Evolutionary conservation across 495 filamentous ascomycete genomes (phyloP).

Genomic region (Hypoxylon crocopeplum): DNA sequence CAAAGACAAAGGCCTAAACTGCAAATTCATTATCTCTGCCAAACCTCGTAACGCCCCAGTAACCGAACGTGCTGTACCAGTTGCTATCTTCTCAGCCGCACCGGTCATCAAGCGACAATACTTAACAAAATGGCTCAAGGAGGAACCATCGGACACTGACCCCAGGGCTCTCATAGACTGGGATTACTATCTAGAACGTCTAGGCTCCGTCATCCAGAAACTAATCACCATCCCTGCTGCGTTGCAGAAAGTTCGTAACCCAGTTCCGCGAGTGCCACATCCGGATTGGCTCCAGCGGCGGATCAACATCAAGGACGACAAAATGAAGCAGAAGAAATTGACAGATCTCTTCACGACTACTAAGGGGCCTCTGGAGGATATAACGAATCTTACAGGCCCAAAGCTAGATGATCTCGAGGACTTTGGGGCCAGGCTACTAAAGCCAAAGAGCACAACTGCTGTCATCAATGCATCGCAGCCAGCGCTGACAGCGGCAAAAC

Average conservation of each 20-base stretch:
- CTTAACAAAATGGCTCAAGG: conserved; percentile 91
- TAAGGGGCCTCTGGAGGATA: conserved; percentile 75
- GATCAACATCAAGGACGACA: conserved; percentile 94
- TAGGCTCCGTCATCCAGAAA: conserved; percentile 97
- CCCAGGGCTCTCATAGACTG: conserved; percentile 89
- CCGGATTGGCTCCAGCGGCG: conserved; percentile 95
- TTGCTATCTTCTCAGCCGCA: conserved; percentile 96
- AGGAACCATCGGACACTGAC: conserved; percentile 93
- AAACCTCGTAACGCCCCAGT: conserved; percentile 88
- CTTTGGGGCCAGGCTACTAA: conserved; percentile 73
- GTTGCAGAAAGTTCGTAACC: conserved; percentile 91
- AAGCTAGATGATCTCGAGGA: conserved; percentile 81
- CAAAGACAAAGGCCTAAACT: conserved; percentile 98
- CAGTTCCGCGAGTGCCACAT: conserved; percentile 90
- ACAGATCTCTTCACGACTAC: conserved; percentile 81
- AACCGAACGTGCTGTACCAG: conserved; percentile 91
- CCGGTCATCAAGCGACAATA: conserved; percentile 85
- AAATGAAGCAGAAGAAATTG: conserved; percentile 97
- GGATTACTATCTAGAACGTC: conserved; percentile 93
- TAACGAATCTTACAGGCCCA: conserved; percentile 66
- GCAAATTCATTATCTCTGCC: conserved; percentile 97
- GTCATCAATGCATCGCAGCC: conserved; percentile 55
- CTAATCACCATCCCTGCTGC: conserved; percentile 98
- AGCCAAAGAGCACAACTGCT: conserved; percentile 71
- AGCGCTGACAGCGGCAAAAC: conserved; percentile 66